Evolutionary conservation across 73 alveolate genomes (phyloP), one percentile per base, ranked within the genome.

Genomic region (Blepharisma stoltei): DNA sequence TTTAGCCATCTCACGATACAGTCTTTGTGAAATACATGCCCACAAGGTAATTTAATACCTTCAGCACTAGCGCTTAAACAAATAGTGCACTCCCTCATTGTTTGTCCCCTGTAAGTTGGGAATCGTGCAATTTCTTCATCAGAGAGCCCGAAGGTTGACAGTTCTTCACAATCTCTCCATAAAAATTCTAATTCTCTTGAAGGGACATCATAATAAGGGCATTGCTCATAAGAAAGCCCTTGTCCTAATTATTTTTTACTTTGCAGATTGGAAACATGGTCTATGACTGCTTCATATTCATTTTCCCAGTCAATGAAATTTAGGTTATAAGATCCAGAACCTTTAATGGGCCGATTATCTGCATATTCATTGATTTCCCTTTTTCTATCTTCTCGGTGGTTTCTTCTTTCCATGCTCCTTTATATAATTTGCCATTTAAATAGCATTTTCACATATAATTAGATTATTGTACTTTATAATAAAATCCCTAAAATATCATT

Each of bases 1-100:
- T 60, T 67, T 46, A 80, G 54, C 94, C 94, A 86, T 41, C 73
- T 67, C 32, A 54, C 37, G 7, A 86, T 84, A 53, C 94, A 86
- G 20, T 84, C 88, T 21, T 78, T 50, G 71, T 86, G 94, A 71
- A 86, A 86, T n/a, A 83, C 52, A 32, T 86, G 94, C 70, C 78
- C 76, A 54, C 92, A 85, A 7, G 82, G 79, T 6, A 77, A 55
- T 9, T 46, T 41, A 5, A 68, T 44, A 0, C 79, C 79, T 23
- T 69, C 65, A n/a, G 45, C 11, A n/a, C 32, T 9, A 7, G 60
- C 71, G 32, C 43, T n/a, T 44, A 69, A 69, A 43, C 79, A 69
- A 1, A 69, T 69, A 37, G 79, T 14, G 60, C 79, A 69, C 45
- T 69, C 79, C n/a, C 79, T 14, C n/a, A 7, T 9, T 14, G 67